Percentiles rank a stretch among this genome's conserved stretches.
Evolutionary conservation across 306 rosid genomes (phyloP).

Genomic region (Pyrus betulifolia): DNA sequence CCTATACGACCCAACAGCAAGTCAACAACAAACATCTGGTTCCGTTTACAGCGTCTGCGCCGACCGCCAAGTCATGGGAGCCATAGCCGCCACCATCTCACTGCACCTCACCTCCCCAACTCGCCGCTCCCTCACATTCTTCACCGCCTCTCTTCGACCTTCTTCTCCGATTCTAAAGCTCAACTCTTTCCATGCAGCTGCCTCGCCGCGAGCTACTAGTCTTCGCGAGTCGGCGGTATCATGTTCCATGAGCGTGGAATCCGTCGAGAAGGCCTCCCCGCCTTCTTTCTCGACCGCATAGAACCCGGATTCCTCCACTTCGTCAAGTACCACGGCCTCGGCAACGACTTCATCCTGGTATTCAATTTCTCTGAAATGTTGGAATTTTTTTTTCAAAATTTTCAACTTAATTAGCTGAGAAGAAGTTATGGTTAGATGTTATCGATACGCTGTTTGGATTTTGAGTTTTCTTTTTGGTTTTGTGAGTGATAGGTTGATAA

Average conservation of each 20-base stretch:
- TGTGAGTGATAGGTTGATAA: conserved; percentile 59
- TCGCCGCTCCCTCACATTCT: conserved; percentile 22
- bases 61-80: conserved; percentile 20
- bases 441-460: too few species aligned
- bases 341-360: conserved; percentile 91
- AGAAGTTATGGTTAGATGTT: neutral
- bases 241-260: conserved; percentile 48
- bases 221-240: conserved; percentile 27
- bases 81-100: conserved; percentile 52
- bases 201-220: conserved; percentile 18
- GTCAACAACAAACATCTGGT: too few species aligned
- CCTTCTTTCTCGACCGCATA: conserved; percentile 44
- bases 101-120: conserved; percentile 38
- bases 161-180: conserved; percentile 9
- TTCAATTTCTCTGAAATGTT: neutral
- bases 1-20: too few species aligned
- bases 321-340: conserved; percentile 90
- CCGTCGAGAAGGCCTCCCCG: conserved; percentile 40
- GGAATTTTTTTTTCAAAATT: neutral
- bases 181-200: conserved; percentile 5
- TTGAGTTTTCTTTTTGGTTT: neutral
- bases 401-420: neutral
- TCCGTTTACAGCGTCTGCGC: neutral
- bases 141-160: conserved; percentile 7
- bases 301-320: conserved; percentile 59